A percentile compares a stretch with the other conserved stretches of the same genome.
These are phyloP conservation scores for Backusella parvicylindrica DNA, from an alignment of 192 early-diverging fungal species.

Conservation along the genomic window DNA sequence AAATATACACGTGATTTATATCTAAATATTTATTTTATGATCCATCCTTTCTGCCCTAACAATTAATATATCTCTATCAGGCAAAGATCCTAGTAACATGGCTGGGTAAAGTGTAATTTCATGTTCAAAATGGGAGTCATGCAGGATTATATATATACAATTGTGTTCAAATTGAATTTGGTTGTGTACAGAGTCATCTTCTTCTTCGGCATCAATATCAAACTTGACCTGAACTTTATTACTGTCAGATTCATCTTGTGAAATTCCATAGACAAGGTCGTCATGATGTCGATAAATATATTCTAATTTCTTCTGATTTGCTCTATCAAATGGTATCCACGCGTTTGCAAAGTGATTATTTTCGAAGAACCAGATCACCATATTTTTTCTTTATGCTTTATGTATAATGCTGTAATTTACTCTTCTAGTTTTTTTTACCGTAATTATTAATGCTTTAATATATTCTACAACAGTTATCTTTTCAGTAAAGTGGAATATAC, in stretches of 20 bases:
- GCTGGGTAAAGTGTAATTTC: slow-evolving; percentile 17
- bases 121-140: slow-evolving; percentile 15
- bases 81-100: slow-evolving; percentile 14
- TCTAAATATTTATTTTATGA: slow-evolving; percentile 19
- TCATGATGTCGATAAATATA: slow-evolving; percentile 20
- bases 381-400: neutral
- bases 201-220: slow-evolving; percentile 15
- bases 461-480: neutral
- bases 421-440: neutral
- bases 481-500: neutral
- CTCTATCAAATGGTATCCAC: slow-evolving; percentile 18
- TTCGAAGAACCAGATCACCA: slow-evolving; percentile 20
- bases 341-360: slow-evolving; percentile 16
- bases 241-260: neutral
- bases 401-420: neutral
- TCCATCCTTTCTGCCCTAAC: slow-evolving; percentile 12
- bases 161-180: slow-evolving; percentile 8
- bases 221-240: neutral
- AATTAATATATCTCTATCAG: slow-evolving; percentile 24
- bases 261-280: neutral
- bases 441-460: neutral
- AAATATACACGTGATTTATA: slow-evolving; percentile 6
- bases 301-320: slow-evolving; percentile 18
- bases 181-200: neutral
- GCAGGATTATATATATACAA: slow-evolving; percentile 3